Conservation (phyloP, 2,329 filamentous ascomycete genomes). For the Penicillium palitans region DNA sequence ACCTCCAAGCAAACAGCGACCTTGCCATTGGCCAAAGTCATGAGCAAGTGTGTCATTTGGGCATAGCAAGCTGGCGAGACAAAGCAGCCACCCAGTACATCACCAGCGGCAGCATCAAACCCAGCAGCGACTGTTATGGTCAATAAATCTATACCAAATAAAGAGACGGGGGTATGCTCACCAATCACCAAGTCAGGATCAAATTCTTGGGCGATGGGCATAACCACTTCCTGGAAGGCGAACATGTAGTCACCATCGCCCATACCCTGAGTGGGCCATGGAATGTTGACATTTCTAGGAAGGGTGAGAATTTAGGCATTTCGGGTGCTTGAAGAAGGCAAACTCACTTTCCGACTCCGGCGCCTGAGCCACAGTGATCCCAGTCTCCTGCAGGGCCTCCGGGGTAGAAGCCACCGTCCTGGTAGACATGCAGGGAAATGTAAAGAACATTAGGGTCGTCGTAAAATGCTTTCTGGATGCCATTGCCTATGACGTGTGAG, state of each 20-base stretch:
- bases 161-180: conserved; percentile 32
- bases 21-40: conserved; percentile 87
- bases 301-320: conserved; percentile 15
- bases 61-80: conserved; percentile 90
- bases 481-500: conserved; percentile 65
- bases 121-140: conserved; percentile 71
- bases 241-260: conserved; percentile 96
- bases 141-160: conserved; percentile 4
- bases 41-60: conserved; percentile 99
- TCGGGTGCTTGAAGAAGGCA: background rate
- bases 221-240: conserved; percentile 91
- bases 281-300: conserved; percentile 64
- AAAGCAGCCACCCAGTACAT: conserved; percentile 88
- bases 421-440: conserved; percentile 89
- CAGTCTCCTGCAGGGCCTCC: conserved; percentile 59
- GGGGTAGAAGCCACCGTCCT: conserved; percentile 83
- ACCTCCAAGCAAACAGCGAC: conserved; percentile 86
- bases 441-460: conserved; percentile 92
- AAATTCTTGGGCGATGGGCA: conserved; percentile 94
- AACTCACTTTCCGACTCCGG: conserved; percentile 57
- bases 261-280: conserved; percentile 72
- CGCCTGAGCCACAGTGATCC: conserved; percentile 59
- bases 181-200: conserved; percentile 86
- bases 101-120: conserved; percentile 92
- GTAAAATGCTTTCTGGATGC: conserved; percentile 95